Conservation (phyloP, 2,329 filamentous ascomycete genomes). For the Talaromyces marneffei region DNA sequence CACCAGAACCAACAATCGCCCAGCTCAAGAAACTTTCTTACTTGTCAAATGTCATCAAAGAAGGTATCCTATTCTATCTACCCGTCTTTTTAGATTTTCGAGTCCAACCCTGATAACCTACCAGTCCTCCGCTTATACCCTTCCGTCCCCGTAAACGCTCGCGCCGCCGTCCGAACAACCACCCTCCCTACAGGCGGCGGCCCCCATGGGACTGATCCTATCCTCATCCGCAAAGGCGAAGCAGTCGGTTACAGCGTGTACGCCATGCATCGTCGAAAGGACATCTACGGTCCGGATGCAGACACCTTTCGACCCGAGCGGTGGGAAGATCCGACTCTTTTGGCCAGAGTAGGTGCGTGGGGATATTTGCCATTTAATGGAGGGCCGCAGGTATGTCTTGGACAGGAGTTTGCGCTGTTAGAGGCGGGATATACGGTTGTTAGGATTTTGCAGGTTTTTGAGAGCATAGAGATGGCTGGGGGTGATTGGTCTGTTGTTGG, state of each 20-base stretch:
- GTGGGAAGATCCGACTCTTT: neutral
- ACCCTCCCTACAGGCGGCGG: constrained; percentile 53
- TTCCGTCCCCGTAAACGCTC: constrained; percentile 42
- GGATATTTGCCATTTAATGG: neutral
- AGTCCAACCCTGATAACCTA: neutral
- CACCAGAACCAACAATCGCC: neutral
- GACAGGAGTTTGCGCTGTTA: neutral
- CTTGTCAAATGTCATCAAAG: neutral
- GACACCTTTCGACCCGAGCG: constrained; percentile 19
- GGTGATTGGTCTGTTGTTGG: neutral
- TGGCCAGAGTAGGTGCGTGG: neutral
- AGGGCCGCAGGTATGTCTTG: neutral
- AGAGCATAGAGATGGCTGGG: neutral
- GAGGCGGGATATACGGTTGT: neutral
- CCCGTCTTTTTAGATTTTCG: too few relatives aligned
- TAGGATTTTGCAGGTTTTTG: neutral
- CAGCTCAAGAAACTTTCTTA: neutral
- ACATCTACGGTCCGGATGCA: constrained; percentile 44
- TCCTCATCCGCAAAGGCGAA: constrained; percentile 62
- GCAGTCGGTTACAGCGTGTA: constrained; percentile 62
- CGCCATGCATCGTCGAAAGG: constrained; percentile 64
- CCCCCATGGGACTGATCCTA: constrained; percentile 51
- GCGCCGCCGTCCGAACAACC: constrained; percentile 36
- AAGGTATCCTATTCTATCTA: neutral
- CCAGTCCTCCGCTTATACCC: constrained; percentile 39